Percentiles rank a stretch among this genome's conserved stretches.
Evolutionary conservation across 257 asterid species (phyloP).

Genomic region (Petrea volubilis): DNA sequence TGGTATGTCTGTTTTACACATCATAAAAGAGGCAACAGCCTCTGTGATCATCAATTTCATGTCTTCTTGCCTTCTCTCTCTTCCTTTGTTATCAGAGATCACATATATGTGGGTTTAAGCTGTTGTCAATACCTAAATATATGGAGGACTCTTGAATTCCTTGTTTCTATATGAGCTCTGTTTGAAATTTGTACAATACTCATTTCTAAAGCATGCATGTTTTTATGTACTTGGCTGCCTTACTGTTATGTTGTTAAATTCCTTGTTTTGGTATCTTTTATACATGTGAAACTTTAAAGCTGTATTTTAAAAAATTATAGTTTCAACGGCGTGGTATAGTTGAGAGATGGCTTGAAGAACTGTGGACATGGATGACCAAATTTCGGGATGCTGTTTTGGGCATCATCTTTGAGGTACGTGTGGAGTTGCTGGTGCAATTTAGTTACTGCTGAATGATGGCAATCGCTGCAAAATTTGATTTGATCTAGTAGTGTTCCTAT

Average conservation of each 20-base stretch:
- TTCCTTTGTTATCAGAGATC: not conserved
- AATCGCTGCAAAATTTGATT: not conserved
- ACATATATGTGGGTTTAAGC: not conserved
- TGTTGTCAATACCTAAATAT: not conserved
- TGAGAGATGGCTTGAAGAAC: conserved; percentile 95
- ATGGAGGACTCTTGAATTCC: not conserved
- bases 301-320: conserved; percentile 48
- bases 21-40: not conserved
- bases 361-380: conserved; percentile 81
- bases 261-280: not conserved
- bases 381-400: conserved; percentile 65
- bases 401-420: conserved; percentile 71
- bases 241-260: conserved; percentile 14
- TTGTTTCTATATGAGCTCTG: not conserved
- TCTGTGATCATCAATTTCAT: conserved; percentile 11
- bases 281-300: conserved; percentile 23
- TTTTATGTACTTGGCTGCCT: not conserved
- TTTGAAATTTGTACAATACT: not conserved
- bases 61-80: not conserved
- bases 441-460: conserved; percentile 7
- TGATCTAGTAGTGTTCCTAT: not conserved
- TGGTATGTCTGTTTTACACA: not conserved
- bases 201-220: not conserved
- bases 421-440: conserved; percentile 22
- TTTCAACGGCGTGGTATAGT: conserved; percentile 78